Percentiles rank a stretch among this genome's conserved stretches.
Conservation (phyloP, 2,329 filamentous ascomycete genomes). For the Verticillium longisporum region DNA sequence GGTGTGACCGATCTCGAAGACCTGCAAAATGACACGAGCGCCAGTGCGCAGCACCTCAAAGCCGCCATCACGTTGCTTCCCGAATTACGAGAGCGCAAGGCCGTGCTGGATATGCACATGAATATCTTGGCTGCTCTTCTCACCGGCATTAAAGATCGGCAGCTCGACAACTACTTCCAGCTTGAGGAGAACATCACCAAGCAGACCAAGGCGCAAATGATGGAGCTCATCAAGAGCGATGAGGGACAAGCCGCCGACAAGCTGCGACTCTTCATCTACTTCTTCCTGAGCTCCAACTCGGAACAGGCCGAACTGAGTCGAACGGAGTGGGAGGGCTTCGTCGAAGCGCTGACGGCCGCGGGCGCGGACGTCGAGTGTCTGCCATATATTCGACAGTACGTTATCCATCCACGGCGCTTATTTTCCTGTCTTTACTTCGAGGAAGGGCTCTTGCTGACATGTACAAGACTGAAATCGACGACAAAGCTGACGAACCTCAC, state of each 20-base stretch:
- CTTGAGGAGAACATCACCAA: conserved; percentile 89
- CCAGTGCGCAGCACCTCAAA: conserved; percentile 90
- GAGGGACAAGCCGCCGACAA: conserved; percentile 84
- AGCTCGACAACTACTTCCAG: conserved; percentile 94
- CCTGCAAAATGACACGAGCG: conserved; percentile 79
- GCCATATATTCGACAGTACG: conserved; percentile 79
- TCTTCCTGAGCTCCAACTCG: conserved; percentile 72
- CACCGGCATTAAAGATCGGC: conserved; percentile 74
- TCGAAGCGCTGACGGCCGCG: conserved; percentile 70
- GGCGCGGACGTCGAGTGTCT: conserved; percentile 73
- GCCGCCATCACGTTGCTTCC: conserved; percentile 90
- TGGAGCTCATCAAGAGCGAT: conserved; percentile 74
- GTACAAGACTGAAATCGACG: conserved; percentile 72
- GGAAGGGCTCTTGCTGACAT: neutral
- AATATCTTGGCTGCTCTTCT: conserved; percentile 65
- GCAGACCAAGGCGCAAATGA: conserved; percentile 80
- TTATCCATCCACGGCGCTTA: conserved; percentile 8
- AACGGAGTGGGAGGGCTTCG: conserved; percentile 77
- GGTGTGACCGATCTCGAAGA: conserved; percentile 90
- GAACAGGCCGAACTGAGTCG: conserved; percentile 85
- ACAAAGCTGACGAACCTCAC: conserved; percentile 98
- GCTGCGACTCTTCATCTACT: conserved; percentile 90
- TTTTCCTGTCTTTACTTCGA: too few species aligned
- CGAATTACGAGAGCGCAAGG: conserved; percentile 86
- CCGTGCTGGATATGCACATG: conserved; percentile 97